These are phyloP conservation scores for Penicillium sclerotigenum DNA, from an alignment of 2,329 filamentous ascomycete genomes.

Conservation along the genomic window DNA sequence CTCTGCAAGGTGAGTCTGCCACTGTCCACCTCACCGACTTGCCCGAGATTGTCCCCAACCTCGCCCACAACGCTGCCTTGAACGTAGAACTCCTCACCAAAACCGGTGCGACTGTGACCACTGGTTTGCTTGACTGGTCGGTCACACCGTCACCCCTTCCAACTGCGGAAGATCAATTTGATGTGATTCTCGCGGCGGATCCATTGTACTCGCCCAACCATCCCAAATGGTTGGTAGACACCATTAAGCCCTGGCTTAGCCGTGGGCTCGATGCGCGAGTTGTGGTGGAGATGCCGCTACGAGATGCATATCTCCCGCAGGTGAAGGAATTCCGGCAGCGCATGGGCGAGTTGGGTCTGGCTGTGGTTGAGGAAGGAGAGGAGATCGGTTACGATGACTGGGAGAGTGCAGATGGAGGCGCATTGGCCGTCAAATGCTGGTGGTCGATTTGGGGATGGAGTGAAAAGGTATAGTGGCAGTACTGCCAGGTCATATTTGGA, in stretches of 20 bases:
- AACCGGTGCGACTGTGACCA: slow-evolving; percentile 57
- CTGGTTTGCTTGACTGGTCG: slow-evolving; percentile 71
- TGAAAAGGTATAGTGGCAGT: slow-evolving; percentile 31
- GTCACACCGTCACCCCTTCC: slow-evolving; percentile 29
- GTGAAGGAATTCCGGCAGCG: slow-evolving; percentile 59
- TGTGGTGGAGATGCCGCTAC: slow-evolving; percentile 75
- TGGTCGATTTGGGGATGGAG: slow-evolving; percentile 49
- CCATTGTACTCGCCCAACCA: slow-evolving; percentile 83
- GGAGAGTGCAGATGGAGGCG: slow-evolving; percentile 42
- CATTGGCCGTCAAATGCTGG: slow-evolving; percentile 46
- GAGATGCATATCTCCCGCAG: slow-evolving; percentile 65
- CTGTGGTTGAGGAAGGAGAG: slow-evolving; percentile 50
- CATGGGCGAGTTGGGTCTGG: slow-evolving; percentile 57
- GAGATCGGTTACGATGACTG: slow-evolving; percentile 50
- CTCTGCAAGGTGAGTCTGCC: slow-evolving; percentile 55
- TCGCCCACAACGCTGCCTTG: slow-evolving; percentile 66
- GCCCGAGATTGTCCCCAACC: slow-evolving; percentile 76
- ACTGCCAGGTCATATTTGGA: neutral
- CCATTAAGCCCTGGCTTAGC: slow-evolving; percentile 66
- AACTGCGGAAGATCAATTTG: slow-evolving; percentile 37
- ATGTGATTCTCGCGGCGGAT: slow-evolving; percentile 80
- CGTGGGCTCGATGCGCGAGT: slow-evolving; percentile 58
- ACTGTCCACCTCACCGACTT: slow-evolving; percentile 77
- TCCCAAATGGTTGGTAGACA: slow-evolving; percentile 67
- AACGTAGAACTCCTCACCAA: slow-evolving; percentile 59